Conservation (phyloP, 2,329 filamentous ascomycete species). For the Alternaria arborescens region DNA sequence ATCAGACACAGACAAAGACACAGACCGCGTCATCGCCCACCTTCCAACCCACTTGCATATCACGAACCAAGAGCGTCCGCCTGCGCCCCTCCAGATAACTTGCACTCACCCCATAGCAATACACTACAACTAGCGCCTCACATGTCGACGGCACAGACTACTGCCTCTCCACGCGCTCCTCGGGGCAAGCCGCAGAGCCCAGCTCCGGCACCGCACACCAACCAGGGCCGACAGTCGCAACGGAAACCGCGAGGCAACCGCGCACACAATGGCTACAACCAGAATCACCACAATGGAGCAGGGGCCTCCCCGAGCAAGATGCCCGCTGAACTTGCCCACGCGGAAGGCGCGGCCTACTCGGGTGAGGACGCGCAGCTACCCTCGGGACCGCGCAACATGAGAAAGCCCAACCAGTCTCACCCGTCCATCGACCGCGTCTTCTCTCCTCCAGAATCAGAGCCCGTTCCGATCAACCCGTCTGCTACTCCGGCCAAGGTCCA, state of each 20-base stretch:
- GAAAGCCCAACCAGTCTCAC: constrained; percentile 45
- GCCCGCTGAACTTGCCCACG: constrained; percentile 25
- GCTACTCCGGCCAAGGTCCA: constrained; percentile 48
- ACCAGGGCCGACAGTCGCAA: constrained; percentile 38
- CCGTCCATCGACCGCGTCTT: constrained; percentile 40
- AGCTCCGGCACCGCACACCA: constrained; percentile 35
- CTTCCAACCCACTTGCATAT: constrained; percentile 21
- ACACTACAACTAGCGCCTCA: constrained; percentile 20
- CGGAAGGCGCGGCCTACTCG: constrained; percentile 40
- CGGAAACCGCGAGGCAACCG: constrained; percentile 46
- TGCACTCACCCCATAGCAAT: constrained; percentile 18
- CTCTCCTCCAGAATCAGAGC: constrained; percentile 40
- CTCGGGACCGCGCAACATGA: constrained; percentile 34
- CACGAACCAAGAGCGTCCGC: constrained; percentile 30
- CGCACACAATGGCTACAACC: constrained; percentile 37
- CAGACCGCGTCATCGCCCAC: constrained; percentile 36
- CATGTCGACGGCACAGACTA: constrained; percentile 46
- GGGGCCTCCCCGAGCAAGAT: constrained; percentile 26
- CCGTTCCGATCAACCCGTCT: constrained; percentile 26
- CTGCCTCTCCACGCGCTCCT: constrained; percentile 46
- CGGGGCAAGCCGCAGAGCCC: constrained; percentile 46
- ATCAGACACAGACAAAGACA: constrained; percentile 31
- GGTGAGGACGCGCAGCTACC: constrained; percentile 40
- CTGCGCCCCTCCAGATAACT: constrained; percentile 41
- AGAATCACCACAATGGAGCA: constrained; percentile 30